A percentile compares a stretch with the other conserved stretches of the same genome.
These are phyloP conservation scores for Diaporthe sp. DNA, from an alignment of 2,329 filamentous ascomycete species.

Conservation along the genomic window DNA sequence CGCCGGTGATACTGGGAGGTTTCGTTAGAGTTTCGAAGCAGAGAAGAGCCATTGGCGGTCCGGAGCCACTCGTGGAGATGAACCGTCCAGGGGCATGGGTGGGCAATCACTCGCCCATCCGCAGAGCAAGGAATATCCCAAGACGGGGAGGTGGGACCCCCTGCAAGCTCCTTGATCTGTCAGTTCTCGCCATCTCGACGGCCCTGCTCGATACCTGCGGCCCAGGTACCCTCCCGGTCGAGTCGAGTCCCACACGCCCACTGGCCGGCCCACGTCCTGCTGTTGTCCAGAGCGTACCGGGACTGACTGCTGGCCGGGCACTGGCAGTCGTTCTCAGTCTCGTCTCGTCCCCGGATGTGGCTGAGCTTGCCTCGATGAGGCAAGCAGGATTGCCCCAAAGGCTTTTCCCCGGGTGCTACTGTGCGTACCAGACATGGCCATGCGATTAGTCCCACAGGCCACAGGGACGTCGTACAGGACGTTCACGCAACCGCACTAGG, in stretches of 20 bases:
- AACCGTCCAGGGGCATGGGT: conserved; percentile 19
- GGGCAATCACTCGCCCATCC: conserved; percentile 8
- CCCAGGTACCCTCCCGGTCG: conserved; percentile 17
- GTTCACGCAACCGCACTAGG: conserved; percentile 7
- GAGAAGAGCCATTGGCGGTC: conserved; percentile 23
- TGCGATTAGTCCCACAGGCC: conserved; percentile 24
- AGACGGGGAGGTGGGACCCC: background rate
- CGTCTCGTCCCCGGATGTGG: conserved; percentile 25
- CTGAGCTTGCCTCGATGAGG: conserved; percentile 16
- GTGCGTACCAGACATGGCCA: conserved; percentile 10
- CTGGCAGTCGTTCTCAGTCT: conserved; percentile 9
- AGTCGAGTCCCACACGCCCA: conserved; percentile 6
- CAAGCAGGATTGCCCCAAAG: conserved; percentile 14
- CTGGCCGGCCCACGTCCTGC: background rate
- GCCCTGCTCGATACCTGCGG: conserved; percentile 21
- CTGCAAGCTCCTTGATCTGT: conserved; percentile 30
- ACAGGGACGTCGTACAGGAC: conserved; percentile 8
- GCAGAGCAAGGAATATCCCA: conserved; percentile 24
- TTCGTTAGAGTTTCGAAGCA: conserved; percentile 35
- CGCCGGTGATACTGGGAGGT: conserved; percentile 24
- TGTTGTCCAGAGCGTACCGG: background rate
- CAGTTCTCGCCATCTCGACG: conserved; percentile 23
- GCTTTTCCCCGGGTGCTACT: conserved; percentile 22
- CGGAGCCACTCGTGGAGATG: conserved; percentile 29
- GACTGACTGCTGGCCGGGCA: conserved; percentile 5